Percentiles rank a stretch among this genome's conserved stretches.
Conservation (phyloP, 441 rosid species). For the Macaranga tanarius region DNA sequence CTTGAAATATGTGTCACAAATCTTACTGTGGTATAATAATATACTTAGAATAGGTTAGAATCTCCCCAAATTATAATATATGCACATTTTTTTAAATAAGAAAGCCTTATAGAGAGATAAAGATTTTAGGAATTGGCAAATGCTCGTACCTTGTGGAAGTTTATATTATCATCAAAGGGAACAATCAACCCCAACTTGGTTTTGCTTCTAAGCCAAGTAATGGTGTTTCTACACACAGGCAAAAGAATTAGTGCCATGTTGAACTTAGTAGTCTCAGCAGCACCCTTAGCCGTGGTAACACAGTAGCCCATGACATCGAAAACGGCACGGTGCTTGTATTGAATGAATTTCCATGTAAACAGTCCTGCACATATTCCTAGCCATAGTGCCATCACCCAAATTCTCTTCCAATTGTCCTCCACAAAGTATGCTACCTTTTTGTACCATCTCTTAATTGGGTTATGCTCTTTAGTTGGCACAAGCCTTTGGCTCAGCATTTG, state of each 20-base stretch:
- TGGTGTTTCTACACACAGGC: conserved; percentile 81
- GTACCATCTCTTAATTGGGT: conserved; percentile 49
- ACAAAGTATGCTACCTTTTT: conserved; percentile 41
- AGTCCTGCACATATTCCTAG: conserved; percentile 53
- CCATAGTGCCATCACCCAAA: conserved; percentile 79
- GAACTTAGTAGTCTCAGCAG: conserved; percentile 93
- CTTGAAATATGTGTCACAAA: too few species aligned
- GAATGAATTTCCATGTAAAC: conserved; percentile 82
- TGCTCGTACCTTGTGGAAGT: conserved; percentile 43
- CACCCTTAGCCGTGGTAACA: conserved; percentile 80
- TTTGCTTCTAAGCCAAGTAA: conserved; percentile 75
- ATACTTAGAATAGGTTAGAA: too few species aligned
- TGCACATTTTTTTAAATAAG: too few species aligned
- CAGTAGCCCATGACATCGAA: conserved; percentile 89
- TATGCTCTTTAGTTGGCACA: conserved; percentile 59
- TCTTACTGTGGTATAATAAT: too few species aligned
- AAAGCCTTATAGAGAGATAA: too few species aligned
- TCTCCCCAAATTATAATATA: too few species aligned
- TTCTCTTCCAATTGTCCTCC: conserved; percentile 85
- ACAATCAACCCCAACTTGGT: conserved; percentile 53
- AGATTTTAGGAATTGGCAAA: not conserved
- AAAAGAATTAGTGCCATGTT: conserved; percentile 89
- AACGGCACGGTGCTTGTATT: conserved; percentile 63
- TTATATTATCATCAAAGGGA: conserved; percentile 90
- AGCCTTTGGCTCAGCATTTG: conserved; percentile 66